Evolutionary conservation across 2,329 filamentous ascomycete genomes (phyloP).

Genomic region (Aphanocladium album): DNA sequence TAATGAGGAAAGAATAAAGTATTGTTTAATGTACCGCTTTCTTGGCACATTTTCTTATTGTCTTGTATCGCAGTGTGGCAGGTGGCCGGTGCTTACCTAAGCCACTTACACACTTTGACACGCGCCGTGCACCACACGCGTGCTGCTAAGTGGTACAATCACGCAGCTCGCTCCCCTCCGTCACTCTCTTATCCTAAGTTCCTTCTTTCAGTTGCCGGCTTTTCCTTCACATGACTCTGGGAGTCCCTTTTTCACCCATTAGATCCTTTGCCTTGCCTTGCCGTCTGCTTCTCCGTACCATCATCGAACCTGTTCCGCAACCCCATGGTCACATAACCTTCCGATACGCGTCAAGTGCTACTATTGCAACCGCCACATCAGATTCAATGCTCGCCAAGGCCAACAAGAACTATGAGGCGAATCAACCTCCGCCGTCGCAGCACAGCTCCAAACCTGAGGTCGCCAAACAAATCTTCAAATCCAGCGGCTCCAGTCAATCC

Average conservation of each 20-base stretch:
- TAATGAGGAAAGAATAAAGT: too few relatives aligned
- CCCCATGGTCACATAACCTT: conserved; percentile 5
- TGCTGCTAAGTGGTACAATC: neutral
- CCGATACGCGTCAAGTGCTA: conserved; percentile 8
- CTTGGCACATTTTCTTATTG: too few relatives aligned
- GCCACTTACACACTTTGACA: neutral
- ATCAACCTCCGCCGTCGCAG: conserved; percentile 24
- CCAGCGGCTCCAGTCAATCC: conserved; percentile 45
- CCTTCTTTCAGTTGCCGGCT: neutral
- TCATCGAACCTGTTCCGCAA: conserved; percentile 22
- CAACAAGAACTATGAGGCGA: conserved; percentile 35
- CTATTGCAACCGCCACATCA: neutral
- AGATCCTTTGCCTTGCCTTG: conserved; percentile 34
- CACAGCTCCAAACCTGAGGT: conserved; percentile 23
- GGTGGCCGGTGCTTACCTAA: neutral
- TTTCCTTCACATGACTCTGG: conserved; percentile 28
- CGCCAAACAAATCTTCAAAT: conserved; percentile 51
- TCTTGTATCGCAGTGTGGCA: neutral
- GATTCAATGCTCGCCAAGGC: conserved; percentile 33
- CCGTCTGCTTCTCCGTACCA: conserved; percentile 17
- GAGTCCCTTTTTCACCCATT: conserved; percentile 25
- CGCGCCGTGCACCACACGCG: neutral
- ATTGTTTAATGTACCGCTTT: too few relatives aligned
- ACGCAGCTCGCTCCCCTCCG: neutral
- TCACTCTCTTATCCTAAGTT: neutral